A percentile compares a stretch with the other conserved stretches of the same genome.
phyloP scores from a whole-genome alignment of 106 monocot species.

The Amphibolis antarctica region DNA sequence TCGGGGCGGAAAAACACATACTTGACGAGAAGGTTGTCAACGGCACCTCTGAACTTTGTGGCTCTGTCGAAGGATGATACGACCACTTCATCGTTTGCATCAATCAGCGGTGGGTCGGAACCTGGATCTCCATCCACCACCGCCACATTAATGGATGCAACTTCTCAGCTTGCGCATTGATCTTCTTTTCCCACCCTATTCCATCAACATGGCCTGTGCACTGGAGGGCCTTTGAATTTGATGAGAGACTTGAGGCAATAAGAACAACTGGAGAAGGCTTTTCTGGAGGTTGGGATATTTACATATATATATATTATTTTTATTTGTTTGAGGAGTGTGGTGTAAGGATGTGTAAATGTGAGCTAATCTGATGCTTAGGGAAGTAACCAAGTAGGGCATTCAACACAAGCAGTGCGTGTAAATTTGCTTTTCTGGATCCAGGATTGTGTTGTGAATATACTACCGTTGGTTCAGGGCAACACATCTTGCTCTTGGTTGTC shows the following conservation, averaged over 20 bases:
- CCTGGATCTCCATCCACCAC: slow-evolving; percentile 57
- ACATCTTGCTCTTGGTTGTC: too few species aligned
- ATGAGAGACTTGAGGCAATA: neutral
- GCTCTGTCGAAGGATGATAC: slow-evolving; percentile 49
- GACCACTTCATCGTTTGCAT: slow-evolving; percentile 60
- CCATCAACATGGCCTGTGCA: neutral
- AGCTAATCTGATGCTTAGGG: neutral
- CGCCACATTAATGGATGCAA: neutral
- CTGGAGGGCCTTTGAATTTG: neutral
- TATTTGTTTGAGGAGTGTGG: too few species aligned
- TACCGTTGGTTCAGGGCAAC: too few species aligned
- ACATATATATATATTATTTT: too few species aligned
- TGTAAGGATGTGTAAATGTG: neutral
- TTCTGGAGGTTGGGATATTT: too few species aligned
- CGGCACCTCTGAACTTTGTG: slow-evolving; percentile 43
- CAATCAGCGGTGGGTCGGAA: slow-evolving; percentile 73
- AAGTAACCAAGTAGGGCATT: neutral
- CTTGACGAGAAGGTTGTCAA: slow-evolving; percentile 43
- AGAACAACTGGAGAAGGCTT: too few species aligned
- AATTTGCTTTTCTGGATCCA: neutral
- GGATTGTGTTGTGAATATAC: too few species aligned
- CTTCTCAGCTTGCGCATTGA: neutral
- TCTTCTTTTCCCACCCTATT: neutral
- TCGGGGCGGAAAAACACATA: slow-evolving; percentile 57
- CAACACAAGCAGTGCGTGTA: neutral